Evolutionary conservation across 345 rosid species (phyloP).

Genomic region (Erodium maritimum): DNA sequence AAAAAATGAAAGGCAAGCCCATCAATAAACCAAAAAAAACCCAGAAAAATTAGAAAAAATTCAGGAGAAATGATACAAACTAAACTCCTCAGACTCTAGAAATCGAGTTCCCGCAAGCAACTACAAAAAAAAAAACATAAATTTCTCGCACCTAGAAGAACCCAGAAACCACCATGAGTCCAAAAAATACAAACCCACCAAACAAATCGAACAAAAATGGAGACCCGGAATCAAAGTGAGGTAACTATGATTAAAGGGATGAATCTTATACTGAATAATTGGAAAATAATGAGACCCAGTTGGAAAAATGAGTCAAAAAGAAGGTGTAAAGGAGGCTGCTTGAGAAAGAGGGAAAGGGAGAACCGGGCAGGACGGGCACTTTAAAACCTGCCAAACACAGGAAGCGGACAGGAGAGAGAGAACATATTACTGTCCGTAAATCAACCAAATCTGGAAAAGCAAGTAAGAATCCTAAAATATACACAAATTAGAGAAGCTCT

Average conservation of each 20-base stretch:
- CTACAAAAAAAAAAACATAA: not conserved
- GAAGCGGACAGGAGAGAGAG: constrained; percentile 30
- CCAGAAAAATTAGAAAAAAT: too few relatives aligned
- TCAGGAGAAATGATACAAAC: too few relatives aligned
- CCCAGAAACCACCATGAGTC: not conserved
- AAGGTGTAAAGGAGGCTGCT: constrained; percentile 13
- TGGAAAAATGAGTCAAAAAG: constrained; percentile 38
- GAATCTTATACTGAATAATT: not conserved
- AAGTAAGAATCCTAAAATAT: not conserved
- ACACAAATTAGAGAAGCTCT: too few relatives aligned
- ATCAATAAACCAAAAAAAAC: too few relatives aligned
- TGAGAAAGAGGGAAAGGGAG: constrained; percentile 43
- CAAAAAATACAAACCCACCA: constrained; percentile 8
- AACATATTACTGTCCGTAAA: constrained; percentile 11
- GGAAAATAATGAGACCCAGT: constrained; percentile 23
- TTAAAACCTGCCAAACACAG: constrained; percentile 29
- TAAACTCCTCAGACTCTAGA: not conserved
- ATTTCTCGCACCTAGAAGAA: not conserved
- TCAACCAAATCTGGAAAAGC: constrained; percentile 2
- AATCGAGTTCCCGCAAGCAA: not conserved
- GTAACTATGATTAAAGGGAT: not conserved
- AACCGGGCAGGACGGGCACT: constrained; percentile 55
- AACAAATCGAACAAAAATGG: not conserved
- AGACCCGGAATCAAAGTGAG: constrained; percentile 1
- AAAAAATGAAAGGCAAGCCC: not conserved